A percentile compares a stretch with the other conserved stretches of the same genome.
These are phyloP conservation scores for Verruconis gallopava DNA, from an alignment of 2,329 filamentous ascomycete genomes.

Conservation along the genomic window DNA sequence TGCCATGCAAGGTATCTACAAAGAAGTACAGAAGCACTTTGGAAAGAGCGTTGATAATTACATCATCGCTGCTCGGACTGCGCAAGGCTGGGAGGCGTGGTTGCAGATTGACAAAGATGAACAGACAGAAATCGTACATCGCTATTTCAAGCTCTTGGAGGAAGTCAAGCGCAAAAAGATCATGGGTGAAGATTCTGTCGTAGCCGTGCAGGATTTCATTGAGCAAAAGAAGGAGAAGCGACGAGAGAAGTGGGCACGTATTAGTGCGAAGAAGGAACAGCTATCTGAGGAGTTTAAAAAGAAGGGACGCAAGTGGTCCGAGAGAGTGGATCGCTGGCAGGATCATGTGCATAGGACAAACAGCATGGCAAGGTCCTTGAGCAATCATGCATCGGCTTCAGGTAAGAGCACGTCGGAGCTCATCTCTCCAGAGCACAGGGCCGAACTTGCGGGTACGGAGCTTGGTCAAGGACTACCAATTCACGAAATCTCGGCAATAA, in stretches of 20 bases:
- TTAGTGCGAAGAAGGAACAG: slow-evolving; percentile 1
- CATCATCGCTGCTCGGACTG: slow-evolving; percentile 62
- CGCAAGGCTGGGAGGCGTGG: slow-evolving; percentile 60
- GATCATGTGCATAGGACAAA: background rate
- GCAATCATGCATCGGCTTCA: background rate
- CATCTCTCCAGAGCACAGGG: background rate
- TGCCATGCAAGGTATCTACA: slow-evolving; percentile 69
- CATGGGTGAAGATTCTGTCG: slow-evolving; percentile 30
- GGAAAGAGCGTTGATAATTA: slow-evolving; percentile 63
- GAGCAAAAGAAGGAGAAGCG: slow-evolving; percentile 21
- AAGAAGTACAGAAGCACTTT: slow-evolving; percentile 59
- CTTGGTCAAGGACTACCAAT: background rate
- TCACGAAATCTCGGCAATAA: background rate
- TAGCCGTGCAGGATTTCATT: slow-evolving; percentile 34
- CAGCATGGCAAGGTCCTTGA: background rate
- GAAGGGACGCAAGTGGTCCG: background rate
- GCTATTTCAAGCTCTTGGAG: slow-evolving; percentile 34
- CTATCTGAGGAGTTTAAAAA: background rate
- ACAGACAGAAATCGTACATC: slow-evolving; percentile 49
- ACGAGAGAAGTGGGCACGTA: slow-evolving; percentile 17
- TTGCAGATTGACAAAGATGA: slow-evolving; percentile 43
- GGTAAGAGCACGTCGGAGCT: background rate
- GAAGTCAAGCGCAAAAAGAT: slow-evolving; percentile 46
- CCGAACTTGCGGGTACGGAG: background rate
- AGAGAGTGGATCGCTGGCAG: background rate